These are phyloP conservation scores for Aspergillus taichungensis DNA, from an alignment of 495 filamentous ascomycete genomes.

Conservation along the genomic window DNA sequence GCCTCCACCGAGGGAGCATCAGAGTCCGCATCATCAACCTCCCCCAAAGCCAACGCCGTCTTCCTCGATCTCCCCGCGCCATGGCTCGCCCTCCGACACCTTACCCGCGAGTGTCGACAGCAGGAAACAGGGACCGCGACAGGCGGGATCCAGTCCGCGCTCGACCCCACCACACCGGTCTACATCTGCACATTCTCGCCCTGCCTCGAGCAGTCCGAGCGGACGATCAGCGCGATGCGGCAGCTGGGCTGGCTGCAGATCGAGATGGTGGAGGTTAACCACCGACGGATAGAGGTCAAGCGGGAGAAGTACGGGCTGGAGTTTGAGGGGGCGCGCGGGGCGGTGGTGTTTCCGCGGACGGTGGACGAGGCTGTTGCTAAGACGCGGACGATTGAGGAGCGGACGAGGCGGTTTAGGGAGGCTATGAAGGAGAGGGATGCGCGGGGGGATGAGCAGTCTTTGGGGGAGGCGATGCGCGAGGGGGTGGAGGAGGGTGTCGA, in stretches of 20 bases:
- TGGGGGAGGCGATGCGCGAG: not conserved
- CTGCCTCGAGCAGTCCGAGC: conserved; percentile 89
- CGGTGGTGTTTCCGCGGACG: conserved; percentile 49
- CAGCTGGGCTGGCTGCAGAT: conserved; percentile 82
- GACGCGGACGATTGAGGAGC: conserved; percentile 62
- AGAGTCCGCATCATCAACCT: conserved; percentile 4
- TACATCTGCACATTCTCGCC: conserved; percentile 91
- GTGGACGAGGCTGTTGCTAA: conserved; percentile 71
- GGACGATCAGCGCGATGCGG: conserved; percentile 70
- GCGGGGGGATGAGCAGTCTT: no score
- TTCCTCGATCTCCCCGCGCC: conserved; percentile 93
- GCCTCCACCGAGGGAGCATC: not conserved
- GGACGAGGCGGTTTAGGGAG: conserved; percentile 47
- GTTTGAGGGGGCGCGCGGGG: conserved; percentile 49
- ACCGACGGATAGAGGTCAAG: conserved; percentile 68
- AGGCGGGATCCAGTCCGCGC: conserved; percentile 43
- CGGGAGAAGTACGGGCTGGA: conserved; percentile 68
- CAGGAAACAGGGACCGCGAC: no score
- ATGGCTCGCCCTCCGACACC: conserved; percentile 79
- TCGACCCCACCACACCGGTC: conserved; percentile 57
- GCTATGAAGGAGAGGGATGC: conserved; percentile 6
- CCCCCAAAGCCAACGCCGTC: conserved; percentile 65
- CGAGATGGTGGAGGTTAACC: conserved; percentile 77
- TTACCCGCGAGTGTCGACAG: conserved; percentile 46
- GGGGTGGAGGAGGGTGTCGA: conserved; percentile 2